Conservation (phyloP, 192 early-diverging fungal genomes). For the Backusella mclennaniae region DNA sequence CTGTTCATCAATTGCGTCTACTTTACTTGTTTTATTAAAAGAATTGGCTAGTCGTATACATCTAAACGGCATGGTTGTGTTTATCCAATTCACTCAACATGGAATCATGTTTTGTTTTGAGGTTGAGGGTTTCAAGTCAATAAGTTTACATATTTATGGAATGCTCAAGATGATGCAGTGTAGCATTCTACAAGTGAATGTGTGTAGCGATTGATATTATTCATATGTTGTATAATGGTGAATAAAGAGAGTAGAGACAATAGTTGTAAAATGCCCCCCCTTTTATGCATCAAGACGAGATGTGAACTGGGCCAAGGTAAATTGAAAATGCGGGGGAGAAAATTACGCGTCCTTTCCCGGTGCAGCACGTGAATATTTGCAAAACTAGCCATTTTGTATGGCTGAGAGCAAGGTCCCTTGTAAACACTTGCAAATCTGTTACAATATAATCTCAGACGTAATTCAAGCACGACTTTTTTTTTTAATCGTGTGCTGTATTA, state of each 20-base stretch:
- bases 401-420: conserved; percentile 21
- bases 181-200: too few relatives aligned
- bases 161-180: too few relatives aligned
- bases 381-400: conserved; percentile 2
- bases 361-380: conserved; percentile 14
- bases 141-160: background rate
- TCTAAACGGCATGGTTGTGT: too few relatives aligned
- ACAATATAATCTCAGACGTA: background rate
- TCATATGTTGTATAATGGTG: too few relatives aligned
- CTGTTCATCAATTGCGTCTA: too few relatives aligned
- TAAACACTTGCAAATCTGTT: conserved; percentile 10
- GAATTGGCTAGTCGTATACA: too few relatives aligned
- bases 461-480: conserved; percentile 1
- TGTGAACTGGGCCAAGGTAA: background rate
- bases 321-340: conserved; percentile 8
- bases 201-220: too few relatives aligned
- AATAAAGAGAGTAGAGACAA: background rate
- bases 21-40: too few relatives aligned
- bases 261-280: background rate
- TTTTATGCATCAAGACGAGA: background rate
- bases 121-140: background rate
- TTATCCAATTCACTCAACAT: too few relatives aligned
- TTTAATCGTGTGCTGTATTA: conserved; percentile 5
- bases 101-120: too few relatives aligned
- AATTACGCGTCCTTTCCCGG: background rate